Evolutionary conservation across 352 stramenopile species (phyloP).

Genomic region (Globisporangium okanoganense): DNA sequence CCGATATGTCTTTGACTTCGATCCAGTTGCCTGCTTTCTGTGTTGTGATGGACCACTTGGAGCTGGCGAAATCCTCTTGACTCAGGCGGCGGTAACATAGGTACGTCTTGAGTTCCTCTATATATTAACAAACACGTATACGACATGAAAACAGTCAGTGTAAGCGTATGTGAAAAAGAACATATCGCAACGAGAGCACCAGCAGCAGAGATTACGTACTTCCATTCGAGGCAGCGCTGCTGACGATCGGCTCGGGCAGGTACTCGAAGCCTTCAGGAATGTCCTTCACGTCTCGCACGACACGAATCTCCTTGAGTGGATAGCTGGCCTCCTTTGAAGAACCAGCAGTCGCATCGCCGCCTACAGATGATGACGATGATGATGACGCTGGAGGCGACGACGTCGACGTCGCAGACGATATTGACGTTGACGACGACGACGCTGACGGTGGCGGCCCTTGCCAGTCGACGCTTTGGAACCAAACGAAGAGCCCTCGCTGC

Average conservation of each 20-base stretch:
- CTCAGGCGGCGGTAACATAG: slow-evolving; percentile 67
- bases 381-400: slow-evolving; percentile 14
- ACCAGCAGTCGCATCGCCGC: not conserved
- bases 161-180: slow-evolving; percentile 8
- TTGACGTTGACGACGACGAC: slow-evolving; percentile 3
- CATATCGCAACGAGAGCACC: not conserved
- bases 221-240: slow-evolving; percentile 18
- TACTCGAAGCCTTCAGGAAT: slow-evolving; percentile 65
- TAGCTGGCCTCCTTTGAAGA: slow-evolving; percentile 1
- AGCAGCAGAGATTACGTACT: slow-evolving; percentile 24
- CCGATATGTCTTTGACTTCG: slow-evolving; percentile 74
- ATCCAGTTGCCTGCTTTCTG: slow-evolving; percentile 78
- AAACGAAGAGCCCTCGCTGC: slow-evolving; percentile 53
- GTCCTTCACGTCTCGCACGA: slow-evolving; percentile 63
- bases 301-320: slow-evolving; percentile 80
- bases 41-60: slow-evolving; percentile 66
- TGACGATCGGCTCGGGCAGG: slow-evolving; percentile 47
- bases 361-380: slow-evolving; percentile 9
- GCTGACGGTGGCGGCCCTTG: slow-evolving; percentile 10
- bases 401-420: not conserved
- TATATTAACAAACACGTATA: slow-evolving; percentile 7
- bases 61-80: slow-evolving; percentile 57
- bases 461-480: slow-evolving; percentile 44
- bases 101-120: slow-evolving; percentile 59
- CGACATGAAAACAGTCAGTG: not conserved